Evolutionary conservation across 768 basidiomycete species (phyloP).

Genomic region (Trametes cinnabarina): DNA sequence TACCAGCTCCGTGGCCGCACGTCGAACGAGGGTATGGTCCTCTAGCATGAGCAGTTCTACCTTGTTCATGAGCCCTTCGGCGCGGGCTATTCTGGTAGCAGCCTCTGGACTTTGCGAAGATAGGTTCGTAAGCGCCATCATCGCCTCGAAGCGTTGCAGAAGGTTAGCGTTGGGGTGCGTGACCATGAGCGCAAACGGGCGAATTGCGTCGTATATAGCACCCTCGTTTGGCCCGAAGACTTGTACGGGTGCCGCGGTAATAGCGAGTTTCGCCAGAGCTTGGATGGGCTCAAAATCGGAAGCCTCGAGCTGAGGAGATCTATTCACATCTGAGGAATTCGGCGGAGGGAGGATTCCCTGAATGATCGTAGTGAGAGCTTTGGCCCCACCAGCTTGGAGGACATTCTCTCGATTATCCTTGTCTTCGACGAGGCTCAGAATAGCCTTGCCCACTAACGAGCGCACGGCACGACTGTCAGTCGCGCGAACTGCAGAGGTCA

Average conservation of each 20-base stretch:
- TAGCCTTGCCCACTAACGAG: constrained; percentile 52
- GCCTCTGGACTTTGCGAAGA: constrained; percentile 71
- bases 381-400: constrained; percentile 76
- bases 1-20: constrained; percentile 86
- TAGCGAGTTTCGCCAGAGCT: constrained; percentile 88
- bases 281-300: constrained; percentile 68
- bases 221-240: constrained; percentile 87
- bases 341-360: constrained; percentile 42
- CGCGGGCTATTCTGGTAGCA: constrained; percentile 63
- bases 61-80: constrained; percentile 58
- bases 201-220: constrained; percentile 77
- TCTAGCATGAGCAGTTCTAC: constrained; percentile 77
- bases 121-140: constrained; percentile 96
- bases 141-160: constrained; percentile 85
- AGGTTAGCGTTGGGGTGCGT: constrained; percentile 65
- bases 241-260: constrained; percentile 86
- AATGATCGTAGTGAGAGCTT: constrained; percentile 58
- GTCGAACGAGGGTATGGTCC: constrained; percentile 75
- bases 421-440: constrained; percentile 74
- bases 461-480: constrained; percentile 67
- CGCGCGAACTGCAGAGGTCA: constrained; percentile 53
- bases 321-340: constrained; percentile 23
- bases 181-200: constrained; percentile 74
- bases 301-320: constrained; percentile 37
- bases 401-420: constrained; percentile 74